Conservation (phyloP, 2,329 filamentous ascomycete genomes). For the Cercospora nicotianae region DNA sequence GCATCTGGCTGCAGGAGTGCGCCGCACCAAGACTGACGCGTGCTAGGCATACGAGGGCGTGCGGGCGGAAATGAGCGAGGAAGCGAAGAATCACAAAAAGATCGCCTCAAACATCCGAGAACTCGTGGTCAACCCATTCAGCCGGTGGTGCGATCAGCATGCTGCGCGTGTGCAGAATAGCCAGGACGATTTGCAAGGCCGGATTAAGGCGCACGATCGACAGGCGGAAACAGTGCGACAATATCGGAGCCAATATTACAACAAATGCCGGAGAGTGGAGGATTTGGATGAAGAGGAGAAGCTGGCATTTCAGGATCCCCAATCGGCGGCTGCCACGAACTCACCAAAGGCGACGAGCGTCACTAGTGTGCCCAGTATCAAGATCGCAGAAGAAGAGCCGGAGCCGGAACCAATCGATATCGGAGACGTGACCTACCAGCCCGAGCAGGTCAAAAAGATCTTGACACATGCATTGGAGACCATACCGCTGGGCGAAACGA, state of each 20-base stretch:
- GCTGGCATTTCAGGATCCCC: constrained; percentile 88
- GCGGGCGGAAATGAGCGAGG: constrained; percentile 87
- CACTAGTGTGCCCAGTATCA: constrained; percentile 76
- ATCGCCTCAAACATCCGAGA: constrained; percentile 96
- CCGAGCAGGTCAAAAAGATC: constrained; percentile 88
- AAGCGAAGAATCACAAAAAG: constrained; percentile 85
- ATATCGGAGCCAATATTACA: constrained; percentile 94
- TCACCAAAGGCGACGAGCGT: constrained; percentile 49
- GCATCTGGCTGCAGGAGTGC: background rate
- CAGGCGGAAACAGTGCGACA: constrained; percentile 91
- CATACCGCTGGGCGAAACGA: constrained; percentile 85
- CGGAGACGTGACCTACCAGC: constrained; percentile 81
- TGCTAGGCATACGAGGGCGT: constrained; percentile 87
- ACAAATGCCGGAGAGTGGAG: constrained; percentile 94
- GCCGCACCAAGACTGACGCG: constrained; percentile 16
- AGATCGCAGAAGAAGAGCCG: constrained; percentile 67
- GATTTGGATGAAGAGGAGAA: constrained; percentile 99
- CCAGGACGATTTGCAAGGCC: constrained; percentile 86
- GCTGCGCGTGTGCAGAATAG: constrained; percentile 87
- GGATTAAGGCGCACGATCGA: constrained; percentile 89
- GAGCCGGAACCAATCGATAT: constrained; percentile 86
- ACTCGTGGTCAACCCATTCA: constrained; percentile 89
- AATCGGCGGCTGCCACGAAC: constrained; percentile 47
- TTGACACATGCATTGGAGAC: constrained; percentile 80
- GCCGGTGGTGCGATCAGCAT: constrained; percentile 94